Base-by-base conservation (phyloP, 208 protist genomes). In the Trypanosoma grayi region DNA sequence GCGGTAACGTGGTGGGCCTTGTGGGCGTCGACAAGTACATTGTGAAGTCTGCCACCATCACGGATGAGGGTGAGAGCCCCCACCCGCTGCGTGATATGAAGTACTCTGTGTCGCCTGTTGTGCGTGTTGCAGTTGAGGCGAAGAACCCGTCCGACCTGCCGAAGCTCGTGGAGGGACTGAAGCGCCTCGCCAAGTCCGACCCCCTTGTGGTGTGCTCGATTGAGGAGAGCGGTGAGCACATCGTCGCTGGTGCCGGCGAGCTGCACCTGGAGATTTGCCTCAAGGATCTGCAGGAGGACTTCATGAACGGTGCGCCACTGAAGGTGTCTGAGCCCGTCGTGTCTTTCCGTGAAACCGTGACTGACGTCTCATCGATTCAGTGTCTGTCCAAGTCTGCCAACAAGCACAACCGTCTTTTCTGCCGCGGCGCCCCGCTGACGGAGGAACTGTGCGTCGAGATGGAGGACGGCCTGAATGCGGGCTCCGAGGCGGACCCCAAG, bases 201-300 rank as follows among this genome's bases (percentile, higher is more conserved):
- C 97, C 97, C 34, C 75, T 97, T 33, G 97, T 99, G 13, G 77
- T 93, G 57, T 97, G 84, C 88, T 90, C 61, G 55, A 97, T 94
- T 61, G 95, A 98, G 74, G 97, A 99, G 73, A 93, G 97, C 52
- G 98, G 98, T 57, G 98, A 99, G 90, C 96, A 99, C 83, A 99
- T 99, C 77, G 90, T 99, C 60, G 98, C 98, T 33, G 97, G 98
- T 86, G 98, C 97, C 46, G 98, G 98, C 83, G 99, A 99, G 87
- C 93, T 99, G 25, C 98, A 99, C 73, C 85, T 99, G 56, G 98
- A 99, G 80, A 99, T 99, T 70, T 99, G 98, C 87, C 71, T 99
- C 45, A 99, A 99, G 83, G 99, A 99, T 94, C 89, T 99, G 2
- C 83, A 90, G 76, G 97, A 99, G 51, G 97, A 99, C 63, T 99